A percentile compares a stretch with the other conserved stretches of the same genome.
These are phyloP conservation scores for Salix dunnii DNA, from an alignment of 345 rosid species.

Conservation along the genomic window DNA sequence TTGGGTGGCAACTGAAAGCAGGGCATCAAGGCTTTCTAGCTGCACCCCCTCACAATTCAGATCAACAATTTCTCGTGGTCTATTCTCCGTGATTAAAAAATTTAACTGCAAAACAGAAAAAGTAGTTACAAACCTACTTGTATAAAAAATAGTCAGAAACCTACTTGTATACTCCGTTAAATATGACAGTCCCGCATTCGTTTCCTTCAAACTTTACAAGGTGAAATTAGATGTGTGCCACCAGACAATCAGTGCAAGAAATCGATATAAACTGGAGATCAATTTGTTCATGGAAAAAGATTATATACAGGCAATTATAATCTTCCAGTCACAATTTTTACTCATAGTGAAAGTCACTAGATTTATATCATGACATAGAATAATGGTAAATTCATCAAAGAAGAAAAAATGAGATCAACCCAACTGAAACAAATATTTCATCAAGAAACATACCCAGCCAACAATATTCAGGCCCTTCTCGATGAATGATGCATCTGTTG, in stretches of 20 bases:
- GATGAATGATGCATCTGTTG: constrained; percentile 92
- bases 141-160: background rate
- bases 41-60: constrained; percentile 73
- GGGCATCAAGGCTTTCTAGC: constrained; percentile 71
- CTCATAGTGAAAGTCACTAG: background rate
- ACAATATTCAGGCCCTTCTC: constrained; percentile 97
- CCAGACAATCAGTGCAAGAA: background rate
- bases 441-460: constrained; percentile 75
- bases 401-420: background rate
- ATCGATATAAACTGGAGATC: background rate
- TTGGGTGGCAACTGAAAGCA: constrained; percentile 73
- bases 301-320: background rate
- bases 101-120: constrained; percentile 61
- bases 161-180: background rate
- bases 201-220: background rate
- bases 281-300: background rate
- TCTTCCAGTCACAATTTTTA: background rate
- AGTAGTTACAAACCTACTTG: too few species aligned
- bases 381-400: background rate
- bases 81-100: constrained; percentile 60
- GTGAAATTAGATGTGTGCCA: background rate
- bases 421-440: constrained; percentile 1
- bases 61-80: constrained; percentile 71
- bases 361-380: background rate
- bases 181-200: background rate